phyloP scores from a whole-genome alignment of 2,329 filamentous ascomycete genomes.

The Teratosphaeria gauchensis region DNA sequence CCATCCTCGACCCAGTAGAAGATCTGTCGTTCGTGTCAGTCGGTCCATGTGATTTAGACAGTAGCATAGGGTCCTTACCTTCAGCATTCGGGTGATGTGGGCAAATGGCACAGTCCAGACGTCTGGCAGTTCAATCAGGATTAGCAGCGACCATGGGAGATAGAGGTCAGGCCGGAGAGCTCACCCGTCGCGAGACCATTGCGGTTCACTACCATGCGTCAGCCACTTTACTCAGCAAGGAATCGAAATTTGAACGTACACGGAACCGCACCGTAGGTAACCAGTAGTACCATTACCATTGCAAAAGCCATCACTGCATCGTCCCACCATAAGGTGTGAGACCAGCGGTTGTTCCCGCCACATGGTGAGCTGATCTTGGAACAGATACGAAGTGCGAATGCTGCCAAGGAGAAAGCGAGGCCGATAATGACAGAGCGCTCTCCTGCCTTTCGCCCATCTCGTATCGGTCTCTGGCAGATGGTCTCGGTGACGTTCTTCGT shows the following conservation, averaged over 20 bases:
- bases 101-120: constrained; percentile 13
- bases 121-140: constrained; percentile 6
- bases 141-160: not conserved
- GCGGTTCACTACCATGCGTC: not conserved
- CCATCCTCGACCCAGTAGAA: constrained; percentile 8
- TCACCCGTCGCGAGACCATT: not conserved
- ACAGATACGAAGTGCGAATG: constrained; percentile 7
- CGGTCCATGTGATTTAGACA: not conserved
- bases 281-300: constrained; percentile 4
- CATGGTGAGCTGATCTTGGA: constrained; percentile 5
- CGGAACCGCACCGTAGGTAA: not conserved
- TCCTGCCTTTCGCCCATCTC: constrained; percentile 4
- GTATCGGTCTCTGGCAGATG: constrained; percentile 1
- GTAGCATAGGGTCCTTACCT: not conserved
- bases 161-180: not conserved
- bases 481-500: not conserved
- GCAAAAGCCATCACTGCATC: constrained; percentile 5
- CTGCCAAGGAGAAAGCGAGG: constrained; percentile 6
- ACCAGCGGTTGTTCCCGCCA: not conserved
- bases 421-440: constrained; percentile 7
- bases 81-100: constrained; percentile 10
- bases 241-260: not conserved
- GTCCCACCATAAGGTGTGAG: constrained; percentile 4
- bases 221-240: not conserved
- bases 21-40: not conserved